Base-by-base conservation (phyloP, 768 basidiomycete genomes). In the Mycena amicta region DNA sequence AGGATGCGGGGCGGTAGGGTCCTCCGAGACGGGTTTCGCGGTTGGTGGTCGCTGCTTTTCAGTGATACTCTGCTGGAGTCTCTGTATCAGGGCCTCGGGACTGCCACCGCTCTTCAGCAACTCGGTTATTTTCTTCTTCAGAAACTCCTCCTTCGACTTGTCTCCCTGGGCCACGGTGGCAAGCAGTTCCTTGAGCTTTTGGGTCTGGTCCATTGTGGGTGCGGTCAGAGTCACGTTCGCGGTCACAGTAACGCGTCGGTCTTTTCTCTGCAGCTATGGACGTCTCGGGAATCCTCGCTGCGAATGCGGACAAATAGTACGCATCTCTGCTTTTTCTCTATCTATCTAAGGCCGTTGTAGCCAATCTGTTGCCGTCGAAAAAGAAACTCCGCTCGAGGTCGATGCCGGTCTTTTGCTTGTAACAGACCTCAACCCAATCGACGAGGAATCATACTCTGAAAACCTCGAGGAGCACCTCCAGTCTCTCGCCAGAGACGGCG, bases 381-480 rank as follows among this genome's bases (percentile, higher is more conserved):
- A 91, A 71, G 90, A 92, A 52, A 86, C 83, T 8, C 85, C 90
- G 5, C 82, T 93, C 60, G 85, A 88, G 41, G 78, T 93, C 57
- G 97, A 99, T 74, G 68, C 88, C 4, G 95, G 92, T 3, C 81
- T 90, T 40, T 79, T 99, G 20, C 83, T 90, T 4, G 93, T 92
- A 1, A 92, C 92, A 47, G 96, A 99, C 76, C 81, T 82, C 22
- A 95, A 93, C 71, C 85, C 90, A 13, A 85, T 94, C 62, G 94
- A 98, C 71, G 81, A 83, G 49, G 91, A 93, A 8, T 27, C 16
- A 2, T 45, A 3, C 60, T 95, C 94, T 56, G 79, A 83, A 56
- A 81, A 95, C 69, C 83, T 87, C 53, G 93, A 98, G 71, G 82
- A 85, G 18, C 90, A 91, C 67, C 87, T 98, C 46, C 85, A 83